Evolutionary conservation across 2,329 filamentous ascomycete genomes (phyloP), one percentile per base, ranked within the genome.

Genomic region (Colletotrichum filicis): DNA sequence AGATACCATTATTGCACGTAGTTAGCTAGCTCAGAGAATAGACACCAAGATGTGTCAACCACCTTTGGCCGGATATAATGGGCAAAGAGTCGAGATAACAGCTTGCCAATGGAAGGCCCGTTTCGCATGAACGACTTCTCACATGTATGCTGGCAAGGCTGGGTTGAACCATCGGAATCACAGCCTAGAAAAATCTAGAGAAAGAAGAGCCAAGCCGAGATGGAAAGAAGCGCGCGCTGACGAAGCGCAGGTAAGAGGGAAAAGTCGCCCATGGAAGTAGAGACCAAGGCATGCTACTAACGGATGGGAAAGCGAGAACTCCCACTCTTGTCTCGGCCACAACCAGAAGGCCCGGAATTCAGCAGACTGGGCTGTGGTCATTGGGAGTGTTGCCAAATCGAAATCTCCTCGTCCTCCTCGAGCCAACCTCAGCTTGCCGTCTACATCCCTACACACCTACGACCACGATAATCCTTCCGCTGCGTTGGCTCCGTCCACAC

Each of bases 1-100:
- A 68, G 58, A 69, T 72, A 72, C 65, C 58, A 72, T 42, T 19
- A 42, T 28, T 63, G 65, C 30, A 37, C 14, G 30, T 72, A 72
- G 58, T 26, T 58, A 49, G 42, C 42, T 64, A 49, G 58, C 53
- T 63, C 7, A 63, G 58, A 60, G 7, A 68, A 71, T 57, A 4
- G 63, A 52, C 35, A 19, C 32, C 19, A 24, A 60, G 9, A 24
- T 49, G 46, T 60, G 16, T 67, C n/a, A 61, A 52, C 32, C 11
- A 16, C 37, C 22, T 14, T 24, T n/a, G 42, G 19, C 42, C 19
- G 5, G 3, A n/a, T 1, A 22, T 1, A 11, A 6, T 28, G 2
- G n/a, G n/a, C 6, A 28, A 52, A 30, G 8, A 37, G 37, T 49
- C 19, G 19, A 49, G 42, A 22, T 3, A 49, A 8, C 7, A 3